A percentile compares a stretch with the other conserved stretches of the same genome.
phyloP scores from a whole-genome alignment of 257 asterid species.

The Misopates orontium region DNA sequence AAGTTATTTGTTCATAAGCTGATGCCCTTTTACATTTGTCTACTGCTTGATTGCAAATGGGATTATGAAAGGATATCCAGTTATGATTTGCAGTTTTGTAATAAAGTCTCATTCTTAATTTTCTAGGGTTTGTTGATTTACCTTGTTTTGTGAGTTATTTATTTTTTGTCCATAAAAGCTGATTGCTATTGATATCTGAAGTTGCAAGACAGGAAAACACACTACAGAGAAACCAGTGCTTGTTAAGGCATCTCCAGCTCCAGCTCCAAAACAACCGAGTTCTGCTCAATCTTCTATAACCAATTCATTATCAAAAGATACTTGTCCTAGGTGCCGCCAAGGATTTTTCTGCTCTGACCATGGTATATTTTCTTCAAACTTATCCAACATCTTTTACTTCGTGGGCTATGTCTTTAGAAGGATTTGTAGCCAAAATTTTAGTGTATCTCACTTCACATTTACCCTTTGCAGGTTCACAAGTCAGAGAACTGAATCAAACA shows the following conservation, averaged over 20 bases:
- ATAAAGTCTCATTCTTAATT: slow-evolving; percentile 12
- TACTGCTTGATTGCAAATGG: not conserved
- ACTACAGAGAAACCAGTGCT: slow-evolving; percentile 51
- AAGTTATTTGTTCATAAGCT: not conserved
- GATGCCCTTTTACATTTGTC: not conserved
- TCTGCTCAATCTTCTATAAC: slow-evolving; percentile 37
- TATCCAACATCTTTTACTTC: not conserved
- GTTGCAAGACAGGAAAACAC: slow-evolving; percentile 63
- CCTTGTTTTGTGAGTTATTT: not conserved
- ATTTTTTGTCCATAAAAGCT: slow-evolving; percentile 26
- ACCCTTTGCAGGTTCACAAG: slow-evolving; percentile 53
- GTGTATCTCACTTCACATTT: not conserved
- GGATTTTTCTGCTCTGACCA: slow-evolving; percentile 80
- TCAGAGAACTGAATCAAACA: slow-evolving; percentile 44
- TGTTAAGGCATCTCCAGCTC: slow-evolving; percentile 35
- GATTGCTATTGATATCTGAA: slow-evolving; percentile 40
- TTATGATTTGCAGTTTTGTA: not conserved
- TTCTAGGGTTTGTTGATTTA: not conserved
- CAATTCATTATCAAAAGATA: slow-evolving; percentile 44
- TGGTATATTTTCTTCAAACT: slow-evolving; percentile 23
- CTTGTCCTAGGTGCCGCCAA: slow-evolving; percentile 87
- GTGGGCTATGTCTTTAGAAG: slow-evolving; percentile 1
- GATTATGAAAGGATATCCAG: not conserved
- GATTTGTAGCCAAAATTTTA: slow-evolving; percentile 3
- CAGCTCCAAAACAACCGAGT: slow-evolving; percentile 40